Conservation (phyloP, 352 stramenopile species). For the Pythium graminicola region DNA sequence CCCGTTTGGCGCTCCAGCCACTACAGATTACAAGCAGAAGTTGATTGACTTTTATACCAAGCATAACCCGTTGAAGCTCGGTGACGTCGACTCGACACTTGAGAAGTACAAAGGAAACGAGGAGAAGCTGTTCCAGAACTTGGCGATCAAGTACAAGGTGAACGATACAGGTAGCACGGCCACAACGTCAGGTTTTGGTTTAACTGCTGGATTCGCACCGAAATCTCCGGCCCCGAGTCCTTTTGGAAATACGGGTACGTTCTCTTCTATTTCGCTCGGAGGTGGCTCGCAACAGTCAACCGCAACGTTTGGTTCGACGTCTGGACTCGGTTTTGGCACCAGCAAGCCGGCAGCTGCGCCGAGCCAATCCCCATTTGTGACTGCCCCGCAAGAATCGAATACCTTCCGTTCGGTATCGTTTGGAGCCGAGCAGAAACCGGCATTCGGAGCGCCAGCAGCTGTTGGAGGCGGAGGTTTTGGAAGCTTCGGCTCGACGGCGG, state of each 20-base stretch:
- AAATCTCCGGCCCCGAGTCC: conserved; percentile 37
- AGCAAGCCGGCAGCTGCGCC: conserved; percentile 20
- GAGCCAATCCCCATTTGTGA: conserved; percentile 38
- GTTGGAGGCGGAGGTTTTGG: conserved; percentile 5
- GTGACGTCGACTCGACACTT: conserved; percentile 81
- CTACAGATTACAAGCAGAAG: conserved; percentile 41
- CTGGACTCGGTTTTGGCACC: conserved; percentile 36
- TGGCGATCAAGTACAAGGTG: conserved; percentile 73
- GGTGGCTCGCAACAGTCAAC: conserved; percentile 13
- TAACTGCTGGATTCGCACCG: conserved; percentile 35
- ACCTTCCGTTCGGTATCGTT: conserved; percentile 13
- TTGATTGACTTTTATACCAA: conserved; percentile 89
- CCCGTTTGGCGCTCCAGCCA: conserved; percentile 2
- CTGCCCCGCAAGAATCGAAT: conserved; percentile 10
- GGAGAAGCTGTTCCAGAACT: conserved; percentile 68
- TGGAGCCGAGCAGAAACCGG: conserved; percentile 7
- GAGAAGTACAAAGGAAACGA: conserved; percentile 86
- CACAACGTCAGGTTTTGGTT: conserved; percentile 19
- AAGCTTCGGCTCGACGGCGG: background rate
- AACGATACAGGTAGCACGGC: background rate
- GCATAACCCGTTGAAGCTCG: conserved; percentile 87
- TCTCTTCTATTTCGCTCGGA: conserved; percentile 32
- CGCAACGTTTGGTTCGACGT: conserved; percentile 33
- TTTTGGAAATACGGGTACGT: conserved; percentile 55
- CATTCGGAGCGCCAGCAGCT: conserved; percentile 14